phyloP scores from a whole-genome alignment of 1,139 yeast species.

The Sugiyamaella xylanicola region DNA sequence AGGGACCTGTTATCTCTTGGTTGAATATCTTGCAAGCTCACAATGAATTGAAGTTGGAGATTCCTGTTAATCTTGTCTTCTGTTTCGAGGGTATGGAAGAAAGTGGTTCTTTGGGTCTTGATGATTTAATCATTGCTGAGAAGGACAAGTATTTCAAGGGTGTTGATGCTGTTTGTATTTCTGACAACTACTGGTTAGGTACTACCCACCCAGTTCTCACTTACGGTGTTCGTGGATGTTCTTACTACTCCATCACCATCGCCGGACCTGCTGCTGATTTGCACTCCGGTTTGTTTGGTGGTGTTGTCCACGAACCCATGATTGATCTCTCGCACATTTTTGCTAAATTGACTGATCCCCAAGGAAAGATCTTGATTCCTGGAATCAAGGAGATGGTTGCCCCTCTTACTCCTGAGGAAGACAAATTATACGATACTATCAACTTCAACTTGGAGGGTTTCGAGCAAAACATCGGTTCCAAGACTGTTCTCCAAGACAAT shows the following conservation, averaged over 20 bases:
- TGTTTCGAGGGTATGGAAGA: slow-evolving; percentile 99
- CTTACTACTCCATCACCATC: slow-evolving; percentile 80
- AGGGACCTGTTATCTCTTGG: slow-evolving; percentile 99
- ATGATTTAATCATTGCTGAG: slow-evolving; percentile 75
- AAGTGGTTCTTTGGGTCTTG: slow-evolving; percentile 92
- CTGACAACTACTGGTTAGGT: slow-evolving; percentile 98
- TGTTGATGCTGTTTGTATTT: slow-evolving; percentile 92
- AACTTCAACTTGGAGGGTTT: slow-evolving; percentile 84
- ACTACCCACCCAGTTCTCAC: slow-evolving; percentile 95
- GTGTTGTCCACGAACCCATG: slow-evolving; percentile 97
- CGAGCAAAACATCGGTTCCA: slow-evolving; percentile 84
- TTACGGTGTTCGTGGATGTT: slow-evolving; percentile 95
- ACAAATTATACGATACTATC: slow-evolving; percentile 75
- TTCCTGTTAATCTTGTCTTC: slow-evolving; percentile 89
- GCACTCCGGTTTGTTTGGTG: slow-evolving; percentile 98
- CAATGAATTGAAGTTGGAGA: slow-evolving; percentile 74
- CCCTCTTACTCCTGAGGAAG: slow-evolving; percentile 78
- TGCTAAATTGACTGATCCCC: slow-evolving; percentile 66
- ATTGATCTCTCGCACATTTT: slow-evolving; percentile 82
- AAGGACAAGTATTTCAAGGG: slow-evolving; percentile 77
- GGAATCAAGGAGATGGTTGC: slow-evolving; percentile 95
- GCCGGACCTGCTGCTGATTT: slow-evolving; percentile 96
- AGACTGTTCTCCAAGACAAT: slow-evolving; percentile 73
- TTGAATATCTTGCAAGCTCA: slow-evolving; percentile 90
- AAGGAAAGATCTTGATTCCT: slow-evolving; percentile 82